These are phyloP conservation scores for Suillus bovinus DNA, from an alignment of 768 basidiomycete genomes.

Conservation along the genomic window DNA sequence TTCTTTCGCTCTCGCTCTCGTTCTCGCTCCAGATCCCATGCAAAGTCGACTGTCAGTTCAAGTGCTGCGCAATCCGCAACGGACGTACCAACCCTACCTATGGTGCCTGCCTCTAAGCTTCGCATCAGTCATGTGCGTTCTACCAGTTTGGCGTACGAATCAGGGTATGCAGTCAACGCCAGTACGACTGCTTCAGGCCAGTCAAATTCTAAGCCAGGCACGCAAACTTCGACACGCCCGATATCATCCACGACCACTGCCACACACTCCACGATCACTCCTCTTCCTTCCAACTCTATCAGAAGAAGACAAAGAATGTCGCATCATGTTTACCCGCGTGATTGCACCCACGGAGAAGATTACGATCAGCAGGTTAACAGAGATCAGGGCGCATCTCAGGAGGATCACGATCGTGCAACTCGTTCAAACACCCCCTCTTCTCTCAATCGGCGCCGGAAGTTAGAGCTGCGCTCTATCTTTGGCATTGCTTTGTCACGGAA, in stretches of 20 bases:
- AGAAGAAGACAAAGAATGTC: slow-evolving; percentile 19
- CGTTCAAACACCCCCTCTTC: slow-evolving; percentile 33
- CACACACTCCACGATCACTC: slow-evolving; percentile 61
- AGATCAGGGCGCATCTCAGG: slow-evolving; percentile 16
- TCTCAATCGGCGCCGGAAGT: slow-evolving; percentile 19
- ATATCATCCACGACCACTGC: slow-evolving; percentile 65
- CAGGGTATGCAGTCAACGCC: slow-evolving; percentile 7
- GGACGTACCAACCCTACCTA: slow-evolving; percentile 19
- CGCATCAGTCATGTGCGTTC: slow-evolving; percentile 19
- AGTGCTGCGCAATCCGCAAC: slow-evolving; percentile 11
- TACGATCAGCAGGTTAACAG: slow-evolving; percentile 11
- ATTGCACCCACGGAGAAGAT: slow-evolving; percentile 13
- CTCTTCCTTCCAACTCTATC: slow-evolving; percentile 48
- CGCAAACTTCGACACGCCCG: slow-evolving; percentile 57
- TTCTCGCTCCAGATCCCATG: slow-evolving; percentile 36
- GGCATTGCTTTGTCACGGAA: slow-evolving; percentile 31
- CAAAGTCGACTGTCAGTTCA: slow-evolving; percentile 9
- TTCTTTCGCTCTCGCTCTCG: slow-evolving; percentile 67
- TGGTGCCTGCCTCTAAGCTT: slow-evolving; percentile 7
- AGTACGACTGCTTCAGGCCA: slow-evolving; percentile 17
- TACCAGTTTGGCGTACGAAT: slow-evolving; percentile 12
- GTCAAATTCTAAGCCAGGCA: slow-evolving; percentile 36
- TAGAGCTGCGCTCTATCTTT: slow-evolving; percentile 25
- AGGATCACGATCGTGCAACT: slow-evolving; percentile 23
- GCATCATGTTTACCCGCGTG: slow-evolving; percentile 22